Evolutionary conservation across 2,329 filamentous ascomycete species (phyloP).

Genomic region (Penicillium thymicola): DNA sequence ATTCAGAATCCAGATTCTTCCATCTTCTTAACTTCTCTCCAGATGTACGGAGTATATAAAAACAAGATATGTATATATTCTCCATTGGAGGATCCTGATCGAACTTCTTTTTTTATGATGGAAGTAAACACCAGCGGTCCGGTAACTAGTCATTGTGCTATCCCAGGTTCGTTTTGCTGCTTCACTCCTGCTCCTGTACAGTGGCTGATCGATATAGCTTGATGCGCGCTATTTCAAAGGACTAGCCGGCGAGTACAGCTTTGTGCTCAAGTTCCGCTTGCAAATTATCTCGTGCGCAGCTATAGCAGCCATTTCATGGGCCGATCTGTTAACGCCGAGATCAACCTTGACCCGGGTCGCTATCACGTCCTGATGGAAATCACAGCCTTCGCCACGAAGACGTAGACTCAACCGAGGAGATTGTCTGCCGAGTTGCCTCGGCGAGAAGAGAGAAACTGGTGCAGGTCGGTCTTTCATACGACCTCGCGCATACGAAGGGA

Average conservation of each 20-base stretch:
- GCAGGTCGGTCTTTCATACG: slow-evolving; percentile 47
- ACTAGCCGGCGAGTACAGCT: slow-evolving; percentile 56
- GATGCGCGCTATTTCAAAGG: slow-evolving; percentile 60
- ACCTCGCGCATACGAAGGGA: slow-evolving; percentile 47
- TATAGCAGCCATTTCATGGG: slow-evolving; percentile 60
- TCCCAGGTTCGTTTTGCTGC: slow-evolving; percentile 44
- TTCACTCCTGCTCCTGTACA: too few species aligned
- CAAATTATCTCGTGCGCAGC: slow-evolving; percentile 59
- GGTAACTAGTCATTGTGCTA: slow-evolving; percentile 57
- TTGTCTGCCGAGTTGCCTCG: slow-evolving; percentile 63
- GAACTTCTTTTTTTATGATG: slow-evolving; percentile 34
- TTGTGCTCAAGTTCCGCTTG: slow-evolving; percentile 57
- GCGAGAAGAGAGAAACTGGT: slow-evolving; percentile 67
- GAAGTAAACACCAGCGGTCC: slow-evolving; percentile 51
- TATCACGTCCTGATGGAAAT: slow-evolving; percentile 76
- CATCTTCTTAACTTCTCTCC: too few species aligned
- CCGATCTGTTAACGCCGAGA: slow-evolving; percentile 72
- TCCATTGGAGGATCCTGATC: too few species aligned
- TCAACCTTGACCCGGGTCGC: slow-evolving; percentile 68
- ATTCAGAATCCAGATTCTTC: background rate
- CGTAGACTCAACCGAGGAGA: slow-evolving; percentile 60
- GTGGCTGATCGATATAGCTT: slow-evolving; percentile 37
- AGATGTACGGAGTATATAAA: background rate
- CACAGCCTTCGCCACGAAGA: slow-evolving; percentile 57
- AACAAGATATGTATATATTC: too few species aligned